Evolutionary conservation across 192 early-diverging fungal genomes (phyloP).

Genomic region (Backusella tuberculispora): DNA sequence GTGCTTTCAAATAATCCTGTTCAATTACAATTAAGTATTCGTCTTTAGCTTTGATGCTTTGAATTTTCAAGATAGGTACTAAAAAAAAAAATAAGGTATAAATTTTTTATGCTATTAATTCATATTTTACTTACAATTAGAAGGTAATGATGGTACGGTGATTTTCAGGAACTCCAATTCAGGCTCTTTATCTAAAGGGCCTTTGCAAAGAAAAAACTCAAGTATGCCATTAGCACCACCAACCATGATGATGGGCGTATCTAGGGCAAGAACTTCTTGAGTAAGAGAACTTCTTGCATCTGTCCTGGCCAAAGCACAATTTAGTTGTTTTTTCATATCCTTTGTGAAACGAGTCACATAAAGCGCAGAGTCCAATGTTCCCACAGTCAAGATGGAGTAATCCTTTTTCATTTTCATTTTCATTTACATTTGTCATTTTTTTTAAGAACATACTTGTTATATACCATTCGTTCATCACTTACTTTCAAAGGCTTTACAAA

Average conservation of each 20-base stretch:
- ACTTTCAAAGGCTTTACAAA: slow-evolving; percentile 11
- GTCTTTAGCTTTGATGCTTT: background rate
- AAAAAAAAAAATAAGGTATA: background rate
- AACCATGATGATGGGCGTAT: background rate
- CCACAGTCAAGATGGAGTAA: slow-evolving; percentile 6
- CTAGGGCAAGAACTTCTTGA: background rate
- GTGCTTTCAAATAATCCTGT: background rate
- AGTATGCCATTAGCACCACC: slow-evolving; percentile 12
- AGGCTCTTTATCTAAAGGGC: background rate
- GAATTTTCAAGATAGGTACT: background rate
- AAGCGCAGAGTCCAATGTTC: slow-evolving; percentile 11
- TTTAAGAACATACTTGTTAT: background rate
- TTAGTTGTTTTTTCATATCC: background rate
- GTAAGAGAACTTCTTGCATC: background rate
- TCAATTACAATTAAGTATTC: background rate
- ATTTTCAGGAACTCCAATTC: background rate
- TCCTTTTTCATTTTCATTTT: background rate
- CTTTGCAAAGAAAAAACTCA: slow-evolving; percentile 15
- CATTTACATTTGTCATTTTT: background rate
- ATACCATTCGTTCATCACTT: background rate
- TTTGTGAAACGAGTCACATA: background rate
- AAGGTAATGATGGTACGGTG: background rate
- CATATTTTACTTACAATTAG: slow-evolving; percentile 10
- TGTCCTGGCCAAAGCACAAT: slow-evolving; percentile 6
- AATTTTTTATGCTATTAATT: background rate